Conservation (phyloP, 352 stramenopile species). For the Phytophthora melonis region DNA sequence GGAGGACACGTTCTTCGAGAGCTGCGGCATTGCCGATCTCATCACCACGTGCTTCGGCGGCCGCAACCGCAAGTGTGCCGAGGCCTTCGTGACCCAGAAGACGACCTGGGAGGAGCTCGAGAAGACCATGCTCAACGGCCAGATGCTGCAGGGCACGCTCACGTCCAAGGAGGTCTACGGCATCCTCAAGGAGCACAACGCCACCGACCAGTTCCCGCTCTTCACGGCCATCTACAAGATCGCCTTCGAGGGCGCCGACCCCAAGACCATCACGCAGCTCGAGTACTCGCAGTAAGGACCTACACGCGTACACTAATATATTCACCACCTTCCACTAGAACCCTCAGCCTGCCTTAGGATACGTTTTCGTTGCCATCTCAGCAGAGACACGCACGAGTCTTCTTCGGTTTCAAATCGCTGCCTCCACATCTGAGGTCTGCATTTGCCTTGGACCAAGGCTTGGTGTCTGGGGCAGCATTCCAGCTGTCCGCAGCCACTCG, state of each 20-base stretch:
- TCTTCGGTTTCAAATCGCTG: slow-evolving; percentile 19
- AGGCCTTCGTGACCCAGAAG: slow-evolving; percentile 91
- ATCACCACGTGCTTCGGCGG: slow-evolving; percentile 99
- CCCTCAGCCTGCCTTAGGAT: neutral
- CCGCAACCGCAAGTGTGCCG: slow-evolving; percentile 96
- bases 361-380: neutral
- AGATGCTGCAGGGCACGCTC: slow-evolving; percentile 97
- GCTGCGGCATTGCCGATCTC: slow-evolving; percentile 97
- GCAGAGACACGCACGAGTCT: slow-evolving; percentile 13
- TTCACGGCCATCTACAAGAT: slow-evolving; percentile 95
- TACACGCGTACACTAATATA: slow-evolving; percentile 31
- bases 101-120: slow-evolving; percentile 94
- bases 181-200: slow-evolving; percentile 89
- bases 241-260: slow-evolving; percentile 89
- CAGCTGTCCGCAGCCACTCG: slow-evolving; percentile 20
- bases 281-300: slow-evolving; percentile 29
- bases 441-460: no score
- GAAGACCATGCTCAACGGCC: slow-evolving; percentile 94
- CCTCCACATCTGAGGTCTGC: slow-evolving; percentile 6
- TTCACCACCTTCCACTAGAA: slow-evolving; percentile 18
- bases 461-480: no score
- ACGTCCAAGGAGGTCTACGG: slow-evolving; percentile 95
- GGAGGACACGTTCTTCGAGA: slow-evolving; percentile 96
- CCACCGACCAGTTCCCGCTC: slow-evolving; percentile 90
- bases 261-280: slow-evolving; percentile 83